Evolutionary conservation across 345 rosid genomes (phyloP).

Genomic region (Gossypium thurberi): DNA sequence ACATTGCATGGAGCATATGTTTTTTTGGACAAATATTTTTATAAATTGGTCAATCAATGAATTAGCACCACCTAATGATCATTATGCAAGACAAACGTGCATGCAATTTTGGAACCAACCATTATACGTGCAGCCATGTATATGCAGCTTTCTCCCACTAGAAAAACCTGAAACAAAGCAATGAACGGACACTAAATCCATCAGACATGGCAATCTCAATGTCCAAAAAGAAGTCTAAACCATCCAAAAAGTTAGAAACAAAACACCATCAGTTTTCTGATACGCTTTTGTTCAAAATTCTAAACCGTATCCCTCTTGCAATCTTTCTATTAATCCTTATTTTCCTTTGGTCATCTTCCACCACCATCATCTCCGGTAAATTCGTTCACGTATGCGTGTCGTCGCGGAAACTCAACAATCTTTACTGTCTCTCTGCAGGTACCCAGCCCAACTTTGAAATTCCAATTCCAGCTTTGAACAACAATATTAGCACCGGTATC

Average conservation of each 20-base stretch:
- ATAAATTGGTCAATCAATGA: background rate
- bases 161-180: constrained; percentile 26
- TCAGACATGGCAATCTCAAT: constrained; percentile 45
- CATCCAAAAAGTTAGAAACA: constrained; percentile 25
- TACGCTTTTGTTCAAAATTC: constrained; percentile 27
- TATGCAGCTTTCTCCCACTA: constrained; percentile 17
- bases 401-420: constrained; percentile 69
- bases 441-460: constrained; percentile 44
- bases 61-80: background rate
- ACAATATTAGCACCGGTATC: constrained; percentile 9
- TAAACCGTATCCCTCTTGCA: constrained; percentile 41
- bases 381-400: constrained; percentile 65
- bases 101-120: constrained; percentile 16
- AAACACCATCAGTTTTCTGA: constrained; percentile 18
- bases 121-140: constrained; percentile 48
- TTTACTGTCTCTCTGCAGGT: constrained; percentile 81
- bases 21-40: background rate
- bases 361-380: constrained; percentile 61
- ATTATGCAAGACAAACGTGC: constrained; percentile 33
- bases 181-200: background rate
- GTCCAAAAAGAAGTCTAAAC: constrained; percentile 43
- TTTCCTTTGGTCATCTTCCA: constrained; percentile 67
- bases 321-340: constrained; percentile 39
- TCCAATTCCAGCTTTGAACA: constrained; percentile 24
- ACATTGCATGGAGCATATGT: background rate